Evolutionary conservation across 2,329 filamentous ascomycete species (phyloP), one percentile per base, ranked within the genome.

Genomic region (Diaporthe sp.): DNA sequence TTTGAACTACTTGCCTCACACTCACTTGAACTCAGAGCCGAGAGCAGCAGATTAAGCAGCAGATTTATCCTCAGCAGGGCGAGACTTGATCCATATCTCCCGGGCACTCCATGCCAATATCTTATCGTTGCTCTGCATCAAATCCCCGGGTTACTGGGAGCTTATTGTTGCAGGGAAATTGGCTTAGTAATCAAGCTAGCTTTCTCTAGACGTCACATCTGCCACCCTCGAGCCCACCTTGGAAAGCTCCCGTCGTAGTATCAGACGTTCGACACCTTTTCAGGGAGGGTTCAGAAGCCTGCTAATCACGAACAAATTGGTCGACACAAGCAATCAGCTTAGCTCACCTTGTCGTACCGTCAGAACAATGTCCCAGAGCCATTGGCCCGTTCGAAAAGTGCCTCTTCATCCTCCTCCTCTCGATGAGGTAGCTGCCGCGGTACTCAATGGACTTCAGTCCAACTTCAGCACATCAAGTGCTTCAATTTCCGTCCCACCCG

Each of bases 1-100:
- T 9, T 74, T 77, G 52, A 78, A 81, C 12, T 80, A 77, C n/a
- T 50, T 71, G 25, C 78, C 61, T 77, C 79, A 81, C 2, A 71
- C 75, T 17, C 71, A 50, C 19, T 79, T 71, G 50, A 79, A 80
- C 15, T 77, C 77, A 2, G 76, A 77, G 1, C 78, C 77, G 22
- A 81, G 66, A 1, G 74, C 74, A 25, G 73, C 61, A 52, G 79
- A 67, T 13, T 81, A 79, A 2, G 74, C 74, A 25, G 73, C 61
- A 52, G 79, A 67, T 13, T 81, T 79, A 2, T 69, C 69, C 0
- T 77, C 76, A 3, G 75, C 77, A 3, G 79, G 80, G 6, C 79
- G 76, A 35, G 79, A n/a, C 45, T 80, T 81, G n/a, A 58, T 71
- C 19, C 68, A 55, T 4, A 77, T 72, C 38, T 80, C 78, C 19